phyloP scores from a whole-genome alignment of 306 rosid species.

The Prunus dulcis region DNA sequence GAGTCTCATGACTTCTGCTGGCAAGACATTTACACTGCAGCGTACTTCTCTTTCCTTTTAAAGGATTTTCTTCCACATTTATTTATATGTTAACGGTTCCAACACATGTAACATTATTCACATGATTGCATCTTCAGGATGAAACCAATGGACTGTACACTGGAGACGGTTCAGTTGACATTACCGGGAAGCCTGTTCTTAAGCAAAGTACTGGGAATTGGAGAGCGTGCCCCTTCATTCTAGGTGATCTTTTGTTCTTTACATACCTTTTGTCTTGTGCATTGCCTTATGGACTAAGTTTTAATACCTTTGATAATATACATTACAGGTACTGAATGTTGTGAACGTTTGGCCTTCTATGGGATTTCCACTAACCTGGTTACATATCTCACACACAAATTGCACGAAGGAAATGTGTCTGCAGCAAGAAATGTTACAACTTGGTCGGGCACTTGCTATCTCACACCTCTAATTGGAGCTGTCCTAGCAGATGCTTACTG shows the following conservation, averaged over 20 bases:
- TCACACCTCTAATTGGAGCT: constrained; percentile 95
- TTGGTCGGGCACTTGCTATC: constrained; percentile 98
- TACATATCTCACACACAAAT: constrained; percentile 78
- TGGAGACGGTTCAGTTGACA: constrained; percentile 55
- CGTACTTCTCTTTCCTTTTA: neutral
- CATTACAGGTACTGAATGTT: constrained; percentile 77
- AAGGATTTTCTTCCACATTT: neutral
- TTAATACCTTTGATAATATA: neutral
- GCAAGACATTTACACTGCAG: neutral
- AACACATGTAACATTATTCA: neutral
- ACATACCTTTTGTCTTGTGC: neutral
- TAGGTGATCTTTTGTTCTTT: constrained; percentile 36
- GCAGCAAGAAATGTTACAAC: constrained; percentile 96
- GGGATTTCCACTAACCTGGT: constrained; percentile 94
- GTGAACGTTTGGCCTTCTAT: constrained; percentile 92
- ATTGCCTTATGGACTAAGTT: neutral
- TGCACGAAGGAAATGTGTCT: constrained; percentile 81
- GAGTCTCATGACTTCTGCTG: neutral
- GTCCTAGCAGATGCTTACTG: constrained; percentile 90
- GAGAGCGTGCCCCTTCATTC: constrained; percentile 61
- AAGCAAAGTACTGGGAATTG: constrained; percentile 54
- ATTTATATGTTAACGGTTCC: neutral
- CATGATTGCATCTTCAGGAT: constrained; percentile 20
- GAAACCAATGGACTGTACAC: constrained; percentile 35
- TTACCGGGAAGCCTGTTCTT: constrained; percentile 41